Conservation (phyloP, 352 stramenopile genomes). For the Saprolegnia diclina region DNA sequence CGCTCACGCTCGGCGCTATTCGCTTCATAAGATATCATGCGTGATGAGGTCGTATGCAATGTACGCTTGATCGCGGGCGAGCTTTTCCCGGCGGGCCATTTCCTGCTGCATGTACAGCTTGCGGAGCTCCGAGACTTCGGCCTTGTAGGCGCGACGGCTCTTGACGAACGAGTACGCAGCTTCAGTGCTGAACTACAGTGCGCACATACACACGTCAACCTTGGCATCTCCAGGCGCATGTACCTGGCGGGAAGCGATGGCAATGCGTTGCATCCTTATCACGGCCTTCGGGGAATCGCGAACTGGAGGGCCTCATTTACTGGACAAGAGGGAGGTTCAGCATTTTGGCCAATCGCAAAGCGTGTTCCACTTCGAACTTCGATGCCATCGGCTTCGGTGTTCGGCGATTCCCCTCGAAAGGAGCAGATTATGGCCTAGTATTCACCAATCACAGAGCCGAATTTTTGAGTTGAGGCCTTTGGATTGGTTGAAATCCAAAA, state of each 20-base stretch:
- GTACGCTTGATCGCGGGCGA: constrained; percentile 48
- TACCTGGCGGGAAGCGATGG: constrained; percentile 17
- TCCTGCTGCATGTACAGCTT: constrained; percentile 74
- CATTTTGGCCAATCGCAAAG: not conserved
- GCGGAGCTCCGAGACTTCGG: constrained; percentile 59
- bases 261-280: constrained; percentile 23
- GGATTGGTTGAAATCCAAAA: not conserved
- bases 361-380: not conserved
- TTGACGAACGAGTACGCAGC: constrained; percentile 68
- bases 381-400: too few species aligned
- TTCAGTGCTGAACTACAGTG: constrained; percentile 24
- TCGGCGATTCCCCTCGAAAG: not conserved
- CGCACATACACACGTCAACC: not conserved
- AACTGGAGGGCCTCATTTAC: not conserved
- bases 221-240: not conserved
- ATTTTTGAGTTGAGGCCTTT: not conserved
- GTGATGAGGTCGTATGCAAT: too few species aligned
- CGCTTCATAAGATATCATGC: not conserved
- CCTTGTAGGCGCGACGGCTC: constrained; percentile 56
- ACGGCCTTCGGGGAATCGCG: not conserved
- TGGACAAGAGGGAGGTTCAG: not conserved
- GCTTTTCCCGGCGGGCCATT: constrained; percentile 61
- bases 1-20: constrained; percentile 52
- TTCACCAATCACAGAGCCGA: not conserved
- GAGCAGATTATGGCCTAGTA: not conserved